These are phyloP conservation scores for Ustilago bromivora DNA, from an alignment of 1,284 basidiomycete genomes.

Conservation along the genomic window DNA sequence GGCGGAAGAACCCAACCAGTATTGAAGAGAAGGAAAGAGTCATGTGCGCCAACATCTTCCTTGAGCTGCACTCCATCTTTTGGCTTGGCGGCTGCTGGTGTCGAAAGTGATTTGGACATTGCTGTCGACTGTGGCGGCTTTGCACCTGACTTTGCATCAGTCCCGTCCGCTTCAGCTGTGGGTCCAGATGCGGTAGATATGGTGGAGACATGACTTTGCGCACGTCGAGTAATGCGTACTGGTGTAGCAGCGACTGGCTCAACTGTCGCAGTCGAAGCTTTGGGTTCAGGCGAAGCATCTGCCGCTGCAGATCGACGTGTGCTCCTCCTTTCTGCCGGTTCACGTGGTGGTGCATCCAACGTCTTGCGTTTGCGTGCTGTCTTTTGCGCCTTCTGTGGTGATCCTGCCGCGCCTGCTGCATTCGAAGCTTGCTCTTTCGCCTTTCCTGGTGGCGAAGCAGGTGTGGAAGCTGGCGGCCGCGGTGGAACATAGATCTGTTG, in stretches of 20 bases:
- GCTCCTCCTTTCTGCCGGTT: constrained; percentile 31
- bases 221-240: constrained; percentile 24
- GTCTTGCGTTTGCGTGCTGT: constrained; percentile 34
- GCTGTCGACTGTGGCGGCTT: constrained; percentile 5
- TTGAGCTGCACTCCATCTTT: constrained; percentile 72
- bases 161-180: not conserved
- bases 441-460: constrained; percentile 8
- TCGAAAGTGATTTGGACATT: constrained; percentile 20
- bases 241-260: constrained; percentile 1
- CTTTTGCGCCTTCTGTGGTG: constrained; percentile 16
- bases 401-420: constrained; percentile 1
- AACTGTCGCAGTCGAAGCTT: not conserved
- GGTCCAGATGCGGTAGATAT: constrained; percentile 3
- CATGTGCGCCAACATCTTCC: constrained; percentile 76
- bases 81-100: constrained; percentile 59
- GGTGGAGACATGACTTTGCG: constrained; percentile 18
- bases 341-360: constrained; percentile 12
- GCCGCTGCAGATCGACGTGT: constrained; percentile 28
- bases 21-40: constrained; percentile 86
- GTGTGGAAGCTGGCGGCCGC: constrained; percentile 7
- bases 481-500: constrained; percentile 41
- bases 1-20: constrained; percentile 88
- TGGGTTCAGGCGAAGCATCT: constrained; percentile 9
- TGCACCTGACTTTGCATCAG: not conserved
- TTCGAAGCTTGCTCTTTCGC: not conserved